These are phyloP conservation scores for Ophiostoma novo-ulmi DNA, from an alignment of 2,329 filamentous ascomycete species.

Conservation along the genomic window DNA sequence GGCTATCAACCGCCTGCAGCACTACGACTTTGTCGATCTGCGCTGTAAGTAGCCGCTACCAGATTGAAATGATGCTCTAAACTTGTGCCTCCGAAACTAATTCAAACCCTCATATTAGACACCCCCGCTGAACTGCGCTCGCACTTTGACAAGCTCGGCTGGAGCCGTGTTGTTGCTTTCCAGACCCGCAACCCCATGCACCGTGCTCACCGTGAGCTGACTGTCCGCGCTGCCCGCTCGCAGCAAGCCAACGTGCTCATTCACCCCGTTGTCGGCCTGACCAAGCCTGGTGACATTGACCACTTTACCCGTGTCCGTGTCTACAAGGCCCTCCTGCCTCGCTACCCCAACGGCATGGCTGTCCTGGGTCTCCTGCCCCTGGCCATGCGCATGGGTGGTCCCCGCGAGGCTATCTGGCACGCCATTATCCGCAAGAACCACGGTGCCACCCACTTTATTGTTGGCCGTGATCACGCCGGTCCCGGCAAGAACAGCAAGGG, in stretches of 20 bases:
- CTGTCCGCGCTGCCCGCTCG: slow-evolving; percentile 88
- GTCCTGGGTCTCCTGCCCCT: slow-evolving; percentile 89
- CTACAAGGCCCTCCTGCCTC: slow-evolving; percentile 91
- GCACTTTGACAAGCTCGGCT: slow-evolving; percentile 99
- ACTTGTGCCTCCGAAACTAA: neutral
- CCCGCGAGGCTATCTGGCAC: slow-evolving; percentile 98
- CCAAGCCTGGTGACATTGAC: slow-evolving; percentile 98
- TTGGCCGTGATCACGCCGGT: slow-evolving; percentile 95
- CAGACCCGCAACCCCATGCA: slow-evolving; percentile 99
- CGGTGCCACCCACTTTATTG: slow-evolving; percentile 98
- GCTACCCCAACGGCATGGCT: slow-evolving; percentile 99
- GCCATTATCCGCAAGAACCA: slow-evolving; percentile 99
- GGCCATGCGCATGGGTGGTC: slow-evolving; percentile 98
- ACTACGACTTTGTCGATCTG: slow-evolving; percentile 98
- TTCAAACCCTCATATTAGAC: slow-evolving; percentile 38
- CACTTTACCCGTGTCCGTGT: slow-evolving; percentile 99
- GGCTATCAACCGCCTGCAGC: slow-evolving; percentile 88
- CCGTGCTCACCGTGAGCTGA: slow-evolving; percentile 94
- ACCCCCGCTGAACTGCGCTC: slow-evolving; percentile 89
- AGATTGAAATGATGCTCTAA: too few relatives aligned
- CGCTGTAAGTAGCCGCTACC: slow-evolving; percentile 47
- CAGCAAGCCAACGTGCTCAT: slow-evolving; percentile 98
- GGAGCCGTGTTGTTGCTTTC: slow-evolving; percentile 96
- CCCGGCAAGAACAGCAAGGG: slow-evolving; percentile 98
- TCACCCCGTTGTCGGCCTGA: slow-evolving; percentile 95